Conservation (phyloP, 1,139 yeast species). For the Lodderomyces pseudojiufengensis region DNA sequence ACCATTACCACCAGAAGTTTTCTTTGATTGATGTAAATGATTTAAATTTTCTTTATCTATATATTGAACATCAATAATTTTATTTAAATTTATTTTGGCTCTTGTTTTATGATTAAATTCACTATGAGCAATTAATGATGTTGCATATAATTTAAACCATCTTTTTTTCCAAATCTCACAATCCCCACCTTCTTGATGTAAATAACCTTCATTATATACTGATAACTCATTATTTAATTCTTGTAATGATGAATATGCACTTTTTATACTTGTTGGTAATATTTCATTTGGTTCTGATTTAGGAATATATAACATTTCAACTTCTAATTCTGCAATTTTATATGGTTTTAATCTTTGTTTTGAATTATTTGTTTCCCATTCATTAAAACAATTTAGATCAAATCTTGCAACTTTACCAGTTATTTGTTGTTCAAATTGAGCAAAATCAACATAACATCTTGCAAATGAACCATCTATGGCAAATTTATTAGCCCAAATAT, state of each 20-base stretch:
- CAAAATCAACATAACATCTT: slow-evolving; percentile 63
- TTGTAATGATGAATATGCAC: slow-evolving; percentile 52
- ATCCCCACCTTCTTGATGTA: slow-evolving; percentile 81
- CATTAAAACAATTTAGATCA: slow-evolving; percentile 67
- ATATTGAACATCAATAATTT: slow-evolving; percentile 53
- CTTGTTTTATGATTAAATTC: slow-evolving; percentile 59
- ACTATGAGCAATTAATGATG: slow-evolving; percentile 61
- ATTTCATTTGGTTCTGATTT: slow-evolving; percentile 52
- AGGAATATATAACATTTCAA: slow-evolving; percentile 71
- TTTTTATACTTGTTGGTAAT: slow-evolving; percentile 61
- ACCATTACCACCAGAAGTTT: no score
- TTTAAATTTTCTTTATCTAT: slow-evolving; percentile 42
- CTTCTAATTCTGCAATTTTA: slow-evolving; percentile 62
- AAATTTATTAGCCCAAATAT: slow-evolving; percentile 54
- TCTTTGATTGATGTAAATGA: slow-evolving; percentile 21
- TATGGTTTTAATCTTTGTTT: slow-evolving; percentile 47
- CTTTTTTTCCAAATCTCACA: slow-evolving; percentile 60
- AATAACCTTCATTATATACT: slow-evolving; percentile 51
- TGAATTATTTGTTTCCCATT: slow-evolving; percentile 55
- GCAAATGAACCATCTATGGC: slow-evolving; percentile 91
- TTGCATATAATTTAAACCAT: slow-evolving; percentile 57
- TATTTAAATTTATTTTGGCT: slow-evolving; percentile 63
- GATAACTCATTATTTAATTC: slow-evolving; percentile 41
- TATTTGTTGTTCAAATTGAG: slow-evolving; percentile 53
- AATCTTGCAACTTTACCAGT: slow-evolving; percentile 52